Percentiles rank a stretch among this genome's conserved stretches.
Evolutionary conservation across 2,329 filamentous ascomycete species (phyloP).

Genomic region (Fusarium pseudograminearum): DNA sequence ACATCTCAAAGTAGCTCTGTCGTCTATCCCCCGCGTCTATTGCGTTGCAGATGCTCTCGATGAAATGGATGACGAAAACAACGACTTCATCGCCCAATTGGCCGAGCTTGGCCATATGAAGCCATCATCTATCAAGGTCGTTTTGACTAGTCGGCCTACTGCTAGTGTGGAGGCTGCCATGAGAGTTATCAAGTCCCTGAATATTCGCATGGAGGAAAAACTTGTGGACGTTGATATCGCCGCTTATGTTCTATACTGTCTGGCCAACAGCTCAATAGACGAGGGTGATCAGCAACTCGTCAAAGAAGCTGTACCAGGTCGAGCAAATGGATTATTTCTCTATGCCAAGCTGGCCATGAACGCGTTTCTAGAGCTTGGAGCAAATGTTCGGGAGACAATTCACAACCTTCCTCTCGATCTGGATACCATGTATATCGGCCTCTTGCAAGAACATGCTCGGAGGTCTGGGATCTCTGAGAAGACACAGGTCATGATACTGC

Average conservation of each 20-base stretch:
- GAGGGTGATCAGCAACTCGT: constrained; percentile 27
- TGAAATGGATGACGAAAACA: constrained; percentile 58
- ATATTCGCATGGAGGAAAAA: constrained; percentile 54
- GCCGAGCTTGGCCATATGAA: constrained; percentile 49
- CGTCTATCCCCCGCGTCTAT: constrained; percentile 47
- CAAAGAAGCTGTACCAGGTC: constrained; percentile 32
- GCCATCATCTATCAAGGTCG: constrained; percentile 54
- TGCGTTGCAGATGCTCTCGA: constrained; percentile 60
- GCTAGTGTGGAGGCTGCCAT: constrained; percentile 50
- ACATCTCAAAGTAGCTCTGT: constrained; percentile 46
- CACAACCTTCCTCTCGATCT: constrained; percentile 28
- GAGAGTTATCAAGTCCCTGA: constrained; percentile 40
- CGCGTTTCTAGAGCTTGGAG: constrained; percentile 26
- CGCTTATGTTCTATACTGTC: constrained; percentile 50
- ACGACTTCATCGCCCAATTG: constrained; percentile 51
- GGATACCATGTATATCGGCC: constrained; percentile 29
- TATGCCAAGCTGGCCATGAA: constrained; percentile 42
- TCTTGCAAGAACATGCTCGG: constrained; percentile 29
- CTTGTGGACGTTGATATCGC: constrained; percentile 57
- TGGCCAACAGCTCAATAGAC: constrained; percentile 33
- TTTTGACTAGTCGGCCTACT: constrained; percentile 59
- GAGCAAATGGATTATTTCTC: constrained; percentile 41
- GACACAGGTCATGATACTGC: constrained; percentile 34
- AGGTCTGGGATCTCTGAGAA: constrained; percentile 27
- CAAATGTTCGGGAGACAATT: constrained; percentile 1